Base-by-base conservation (phyloP, 2,329 filamentous ascomycete genomes). In the Hirsutella minnesotensis region DNA sequence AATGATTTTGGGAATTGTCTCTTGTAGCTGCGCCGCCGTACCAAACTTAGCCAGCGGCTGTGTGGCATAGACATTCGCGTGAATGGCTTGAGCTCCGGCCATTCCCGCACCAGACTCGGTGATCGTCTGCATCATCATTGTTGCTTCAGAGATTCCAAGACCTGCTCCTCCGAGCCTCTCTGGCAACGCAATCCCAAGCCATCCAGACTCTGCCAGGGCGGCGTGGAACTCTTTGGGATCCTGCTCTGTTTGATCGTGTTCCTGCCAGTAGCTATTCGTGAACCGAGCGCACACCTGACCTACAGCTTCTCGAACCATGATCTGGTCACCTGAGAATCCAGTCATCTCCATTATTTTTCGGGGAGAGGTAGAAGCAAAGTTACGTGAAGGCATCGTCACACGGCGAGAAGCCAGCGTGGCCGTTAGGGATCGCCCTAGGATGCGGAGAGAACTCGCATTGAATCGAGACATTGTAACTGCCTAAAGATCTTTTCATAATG, bases 41-140 rank as follows among this genome's bases (percentile, higher is more conserved):
- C 81, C 84, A 50, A 89, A 90, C 51, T 73, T 81, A 2, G 83
- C 81, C 3, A 92, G 68, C 31, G 77, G 75, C 56, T 89, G 84
- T 0, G 84, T 89, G 3, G 81, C 82, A 54, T 86, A 87, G 10
- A 87, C 79, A 46, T 81, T 81, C 39, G 73, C 75, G 54, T 80
- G 76, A 30, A 80, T 73, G 2, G 73, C 70, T 52, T 80, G 75
- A 1, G 77, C 75, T 1, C 77, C 77, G 0, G 83, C 83, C 69
- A 92, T 87, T 3, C 86, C 86, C 4, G 86, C 86, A 0, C 86
- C 86, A 2, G 77, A 81, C 63, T 88, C 82, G 1, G 81, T 68
- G 44, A 89, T 85, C 2, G 84, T 85, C 53, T 94, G 86, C 69
- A 92, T 74, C 84, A 92, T 90, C 74, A 90, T 84, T 0, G 81